phyloP scores from a whole-genome alignment of 306 rosid genomes.

The Begonia loranthoides region DNA sequence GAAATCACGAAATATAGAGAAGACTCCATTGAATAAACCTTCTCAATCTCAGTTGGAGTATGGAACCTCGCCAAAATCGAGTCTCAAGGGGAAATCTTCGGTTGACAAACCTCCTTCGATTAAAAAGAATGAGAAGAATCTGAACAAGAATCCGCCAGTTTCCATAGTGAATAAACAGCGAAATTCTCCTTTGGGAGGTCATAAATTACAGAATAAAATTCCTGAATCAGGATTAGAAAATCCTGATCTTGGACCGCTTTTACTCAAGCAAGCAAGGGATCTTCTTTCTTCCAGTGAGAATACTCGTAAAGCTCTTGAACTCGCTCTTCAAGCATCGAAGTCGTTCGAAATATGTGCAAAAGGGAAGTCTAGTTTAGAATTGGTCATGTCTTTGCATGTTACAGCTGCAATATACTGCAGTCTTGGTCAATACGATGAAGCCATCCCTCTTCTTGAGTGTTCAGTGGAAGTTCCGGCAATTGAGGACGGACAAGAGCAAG shows the following conservation, averaged over 20 bases:
- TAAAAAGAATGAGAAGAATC: slow-evolving; percentile 17
- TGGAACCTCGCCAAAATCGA: background rate
- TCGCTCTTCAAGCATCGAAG: slow-evolving; percentile 61
- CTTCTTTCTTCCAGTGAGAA: slow-evolving; percentile 55
- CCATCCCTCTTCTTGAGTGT: slow-evolving; percentile 58
- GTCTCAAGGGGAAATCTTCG: background rate
- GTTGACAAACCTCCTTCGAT: background rate
- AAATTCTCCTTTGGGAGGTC: slow-evolving; percentile 27
- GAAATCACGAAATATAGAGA: slow-evolving; percentile 31
- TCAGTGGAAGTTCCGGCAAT: slow-evolving; percentile 54
- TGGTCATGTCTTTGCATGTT: slow-evolving; percentile 86
- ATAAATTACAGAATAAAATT: slow-evolving; percentile 15
- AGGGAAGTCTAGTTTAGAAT: slow-evolving; percentile 57
- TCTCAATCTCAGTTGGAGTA: background rate
- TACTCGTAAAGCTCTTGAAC: slow-evolving; percentile 57
- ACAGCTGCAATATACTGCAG: slow-evolving; percentile 70
- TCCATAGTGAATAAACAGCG: slow-evolving; percentile 17
- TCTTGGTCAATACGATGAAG: slow-evolving; percentile 54
- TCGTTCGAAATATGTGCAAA: slow-evolving; percentile 39
- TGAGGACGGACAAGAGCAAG: slow-evolving; percentile 57
- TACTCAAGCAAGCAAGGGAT: slow-evolving; percentile 83
- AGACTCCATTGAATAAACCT: slow-evolving; percentile 3
- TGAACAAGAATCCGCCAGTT: slow-evolving; percentile 24
- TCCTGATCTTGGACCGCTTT: slow-evolving; percentile 52
- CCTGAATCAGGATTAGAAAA: slow-evolving; percentile 20